Conservation (phyloP, 495 filamentous ascomycete species). For the Tuber umbilicatum region DNA sequence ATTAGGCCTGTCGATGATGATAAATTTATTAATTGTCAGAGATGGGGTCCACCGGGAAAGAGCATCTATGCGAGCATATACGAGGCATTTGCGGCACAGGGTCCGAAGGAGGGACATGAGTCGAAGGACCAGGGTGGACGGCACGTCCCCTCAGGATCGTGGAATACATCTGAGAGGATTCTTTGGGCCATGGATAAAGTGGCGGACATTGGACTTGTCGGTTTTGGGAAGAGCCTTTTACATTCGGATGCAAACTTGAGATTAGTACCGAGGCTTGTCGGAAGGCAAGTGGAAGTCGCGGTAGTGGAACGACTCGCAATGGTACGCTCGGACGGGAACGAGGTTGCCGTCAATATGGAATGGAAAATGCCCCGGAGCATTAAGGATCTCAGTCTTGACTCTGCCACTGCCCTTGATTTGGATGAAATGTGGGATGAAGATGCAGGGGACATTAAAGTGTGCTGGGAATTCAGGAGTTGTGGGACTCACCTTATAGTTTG, state of each 20-base stretch:
- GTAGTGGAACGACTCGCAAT: conserved; percentile 35
- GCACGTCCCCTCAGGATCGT: not conserved
- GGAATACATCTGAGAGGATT: conserved; percentile 20
- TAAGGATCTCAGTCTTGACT: conserved; percentile 27
- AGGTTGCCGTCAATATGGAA: conserved; percentile 33
- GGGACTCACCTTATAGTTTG: conserved; percentile 32
- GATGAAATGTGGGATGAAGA: conserved; percentile 25
- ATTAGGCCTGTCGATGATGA: conserved; percentile 31
- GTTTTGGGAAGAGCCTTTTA: conserved; percentile 29
- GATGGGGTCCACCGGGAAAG: conserved; percentile 23
- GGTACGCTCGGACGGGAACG: conserved; percentile 18
- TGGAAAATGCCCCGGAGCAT: conserved; percentile 30
- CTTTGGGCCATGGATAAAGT: conserved; percentile 26
- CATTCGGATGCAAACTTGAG: conserved; percentile 40
- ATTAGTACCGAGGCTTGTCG: conserved; percentile 30
- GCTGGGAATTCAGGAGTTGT: conserved; percentile 39
- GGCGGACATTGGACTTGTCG: conserved; percentile 18
- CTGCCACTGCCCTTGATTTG: conserved; percentile 9
- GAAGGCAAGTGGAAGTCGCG: conserved; percentile 29
- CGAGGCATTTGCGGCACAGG: conserved; percentile 12
- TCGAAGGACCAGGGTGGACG: not conserved
- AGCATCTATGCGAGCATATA: conserved; percentile 30
- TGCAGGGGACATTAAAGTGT: conserved; percentile 8
- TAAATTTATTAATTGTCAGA: conserved; percentile 30
- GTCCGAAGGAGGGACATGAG: conserved; percentile 7